A percentile compares a stretch with the other conserved stretches of the same genome.
Evolutionary conservation across 345 rosid species (phyloP).

Genomic region (Orychophragmus violaceus): DNA sequence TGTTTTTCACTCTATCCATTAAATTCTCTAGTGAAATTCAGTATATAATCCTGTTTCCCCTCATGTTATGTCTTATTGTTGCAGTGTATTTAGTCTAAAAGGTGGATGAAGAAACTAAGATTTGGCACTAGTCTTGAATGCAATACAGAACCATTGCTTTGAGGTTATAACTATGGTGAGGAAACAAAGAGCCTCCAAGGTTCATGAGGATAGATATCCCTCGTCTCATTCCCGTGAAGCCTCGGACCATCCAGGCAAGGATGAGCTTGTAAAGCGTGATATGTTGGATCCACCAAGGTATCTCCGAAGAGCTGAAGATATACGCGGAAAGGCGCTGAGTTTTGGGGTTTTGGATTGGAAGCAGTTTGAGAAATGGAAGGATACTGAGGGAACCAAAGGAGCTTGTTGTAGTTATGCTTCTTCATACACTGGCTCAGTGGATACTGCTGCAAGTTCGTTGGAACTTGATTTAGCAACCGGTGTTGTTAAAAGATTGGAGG

Average conservation of each 20-base stretch:
- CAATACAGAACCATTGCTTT: slow-evolving; percentile 7
- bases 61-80: not conserved
- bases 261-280: slow-evolving; percentile 55
- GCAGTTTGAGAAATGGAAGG: slow-evolving; percentile 52
- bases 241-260: slow-evolving; percentile 38
- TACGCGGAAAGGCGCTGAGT: slow-evolving; percentile 65
- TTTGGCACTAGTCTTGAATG: not conserved
- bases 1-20: too few relatives aligned
- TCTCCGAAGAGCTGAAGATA: slow-evolving; percentile 42
- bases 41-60: not conserved
- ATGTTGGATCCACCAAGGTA: slow-evolving; percentile 70
- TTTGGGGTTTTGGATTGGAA: slow-evolving; percentile 88
- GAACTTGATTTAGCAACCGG: slow-evolving; percentile 25
- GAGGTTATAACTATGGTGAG: slow-evolving; percentile 20
- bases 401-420: slow-evolving; percentile 29
- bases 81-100: slow-evolving; percentile 7
- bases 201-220: slow-evolving; percentile 34
- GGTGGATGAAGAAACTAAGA: slow-evolving; percentile 13
- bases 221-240: not conserved
- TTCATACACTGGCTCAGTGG: slow-evolving; percentile 21
- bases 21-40: not conserved
- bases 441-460: slow-evolving; percentile 28
- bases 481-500: slow-evolving; percentile 20
- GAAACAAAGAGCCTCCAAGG: slow-evolving; percentile 33
- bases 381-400: slow-evolving; percentile 19